A percentile compares a stretch with the other conserved stretches of the same genome.
Evolutionary conservation across 495 filamentous ascomycete genomes (phyloP).

Genomic region (Collariella sp.): DNA sequence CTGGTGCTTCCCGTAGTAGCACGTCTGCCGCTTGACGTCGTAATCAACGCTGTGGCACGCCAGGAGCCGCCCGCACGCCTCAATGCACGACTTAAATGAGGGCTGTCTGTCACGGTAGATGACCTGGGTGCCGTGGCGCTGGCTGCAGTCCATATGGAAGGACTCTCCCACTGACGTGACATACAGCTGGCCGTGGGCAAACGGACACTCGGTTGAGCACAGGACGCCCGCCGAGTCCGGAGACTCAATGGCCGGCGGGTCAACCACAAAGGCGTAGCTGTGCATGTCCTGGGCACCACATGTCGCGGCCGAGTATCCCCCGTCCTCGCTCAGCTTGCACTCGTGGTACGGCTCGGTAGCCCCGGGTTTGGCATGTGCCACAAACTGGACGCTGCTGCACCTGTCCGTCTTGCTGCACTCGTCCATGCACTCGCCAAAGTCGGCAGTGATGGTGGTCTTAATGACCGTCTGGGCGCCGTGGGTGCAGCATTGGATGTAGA

Average conservation of each 20-base stretch:
- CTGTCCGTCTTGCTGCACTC: slow-evolving; percentile 3
- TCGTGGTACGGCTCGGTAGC: background rate
- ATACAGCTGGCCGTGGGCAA: background rate
- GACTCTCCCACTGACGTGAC: background rate
- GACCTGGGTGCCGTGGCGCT: background rate
- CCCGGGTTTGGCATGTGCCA: background rate
- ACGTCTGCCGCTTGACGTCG: background rate
- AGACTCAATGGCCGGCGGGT: background rate
- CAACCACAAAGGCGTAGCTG: background rate
- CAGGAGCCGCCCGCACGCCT: background rate
- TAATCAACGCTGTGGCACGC: slow-evolving; percentile 1
- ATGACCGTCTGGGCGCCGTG: background rate
- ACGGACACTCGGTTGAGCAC: slow-evolving; percentile 2
- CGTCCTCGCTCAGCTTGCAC: background rate
- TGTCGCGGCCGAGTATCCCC: background rate
- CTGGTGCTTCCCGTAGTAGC: slow-evolving; percentile 3
- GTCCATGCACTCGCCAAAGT: slow-evolving; percentile 1
- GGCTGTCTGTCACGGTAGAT: background rate
- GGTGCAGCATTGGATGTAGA: slow-evolving; percentile 4
- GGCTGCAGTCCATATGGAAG: slow-evolving; percentile 3
- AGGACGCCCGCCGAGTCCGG: slow-evolving; percentile 1
- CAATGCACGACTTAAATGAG: background rate
- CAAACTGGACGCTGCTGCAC: slow-evolving; percentile 2
- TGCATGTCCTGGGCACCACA: background rate
- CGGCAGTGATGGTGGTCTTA: background rate